Evolutionary conservation across 305 asterid species (phyloP), one percentile per base, ranked within the genome.

Genomic region (Euphrasia arctica): DNA sequence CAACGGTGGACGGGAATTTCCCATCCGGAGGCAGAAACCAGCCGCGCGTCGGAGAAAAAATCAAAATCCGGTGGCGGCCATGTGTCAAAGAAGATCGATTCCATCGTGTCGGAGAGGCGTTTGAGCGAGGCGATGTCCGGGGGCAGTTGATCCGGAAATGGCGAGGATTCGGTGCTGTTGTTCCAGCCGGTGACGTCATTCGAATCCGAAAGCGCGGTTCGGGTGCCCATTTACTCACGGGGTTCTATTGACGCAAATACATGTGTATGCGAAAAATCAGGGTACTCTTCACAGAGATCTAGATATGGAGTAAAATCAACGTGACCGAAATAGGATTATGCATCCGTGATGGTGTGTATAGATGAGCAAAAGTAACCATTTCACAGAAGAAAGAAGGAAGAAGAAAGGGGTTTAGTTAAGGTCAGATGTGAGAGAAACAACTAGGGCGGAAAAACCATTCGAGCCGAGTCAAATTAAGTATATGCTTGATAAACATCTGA

Each of bases 1-100:
- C 96, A 91, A 41, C 96, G 79, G 76, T 91, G 95, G 12, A 86
- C 95, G n/a, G 90, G 82, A 64, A 89, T 79, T 72, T 89, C 89
- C 81, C 69, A 77, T 11, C 94, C 85, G 54, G 84, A 71, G 10
- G 75, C 67, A 0, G 77, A 66, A 9, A 86, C 76, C 11, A 91
- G 65, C 75, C 75, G 80, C n/a, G 93, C 87, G 64, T 91, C 98
- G 66, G 95, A 76, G 74, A 84, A 89, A 83, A 69, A 83, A 72
- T 87, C 87, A 22, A 85, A 91, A 32, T 86, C 96, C 67, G 80
- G 68, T 64, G 75, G 71, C 42, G 82, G 45, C 0, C 90, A 68
- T 11, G 79, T 11, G 58, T 74, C 86, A 55, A 80, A 57, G 63
- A 84, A 76, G 60, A 91, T 78, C 54, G 95, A 87, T 64, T 79